Conservation (phyloP, 257 asterid genomes). For the Sherardia arvensis region DNA sequence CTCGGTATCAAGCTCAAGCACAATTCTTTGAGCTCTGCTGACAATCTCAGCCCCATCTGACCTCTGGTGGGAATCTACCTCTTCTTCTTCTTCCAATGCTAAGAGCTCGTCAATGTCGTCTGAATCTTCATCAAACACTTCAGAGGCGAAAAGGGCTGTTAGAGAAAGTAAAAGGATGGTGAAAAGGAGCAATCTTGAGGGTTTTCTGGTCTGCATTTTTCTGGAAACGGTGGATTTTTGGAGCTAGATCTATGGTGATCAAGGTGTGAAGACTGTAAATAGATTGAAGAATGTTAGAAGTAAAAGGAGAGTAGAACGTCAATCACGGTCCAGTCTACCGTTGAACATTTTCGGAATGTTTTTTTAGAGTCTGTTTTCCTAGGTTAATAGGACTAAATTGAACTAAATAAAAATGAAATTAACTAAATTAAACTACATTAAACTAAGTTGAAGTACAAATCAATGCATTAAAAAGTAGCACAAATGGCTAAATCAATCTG, state of each 20-base stretch:
- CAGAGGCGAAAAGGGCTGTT: constrained; percentile 23
- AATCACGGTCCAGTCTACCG: background rate
- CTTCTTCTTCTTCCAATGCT: constrained; percentile 63
- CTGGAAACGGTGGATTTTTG: background rate
- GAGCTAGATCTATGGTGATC: constrained; percentile 5
- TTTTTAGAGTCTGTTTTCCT: no score
- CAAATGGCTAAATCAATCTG: no score
- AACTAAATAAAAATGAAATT: no score
- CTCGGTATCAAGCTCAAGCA: constrained; percentile 65
- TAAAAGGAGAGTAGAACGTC: background rate
- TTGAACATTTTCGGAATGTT: background rate
- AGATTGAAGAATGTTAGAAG: background rate
- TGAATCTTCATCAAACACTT: constrained; percentile 23
- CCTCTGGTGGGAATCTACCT: constrained; percentile 31
- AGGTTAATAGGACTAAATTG: no score
- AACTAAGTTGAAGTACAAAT: no score
- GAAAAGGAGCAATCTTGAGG: constrained; percentile 36
- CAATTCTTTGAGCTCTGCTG: constrained; percentile 84
- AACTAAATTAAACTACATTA: no score
- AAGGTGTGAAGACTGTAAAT: background rate
- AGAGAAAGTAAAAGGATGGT: constrained; percentile 38
- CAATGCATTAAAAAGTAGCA: no score
- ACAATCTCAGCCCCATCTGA: constrained; percentile 51
- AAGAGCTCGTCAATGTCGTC: constrained; percentile 67
- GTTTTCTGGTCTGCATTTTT: constrained; percentile 34